Conservation (phyloP, 2,329 filamentous ascomycete species). For the Fusarium multiceps region DNA sequence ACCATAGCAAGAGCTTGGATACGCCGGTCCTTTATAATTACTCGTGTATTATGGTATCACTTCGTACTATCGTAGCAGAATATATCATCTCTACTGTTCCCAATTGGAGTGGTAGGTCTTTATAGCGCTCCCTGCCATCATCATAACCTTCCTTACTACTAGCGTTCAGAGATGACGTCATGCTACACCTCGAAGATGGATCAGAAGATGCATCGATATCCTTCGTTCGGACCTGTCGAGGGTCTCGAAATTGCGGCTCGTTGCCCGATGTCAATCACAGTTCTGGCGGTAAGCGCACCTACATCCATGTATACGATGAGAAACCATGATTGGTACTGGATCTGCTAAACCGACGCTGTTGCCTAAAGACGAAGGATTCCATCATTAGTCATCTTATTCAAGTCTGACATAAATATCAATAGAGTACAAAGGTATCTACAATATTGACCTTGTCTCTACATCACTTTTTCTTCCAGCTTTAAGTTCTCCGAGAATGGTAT, state of each 20-base stretch:
- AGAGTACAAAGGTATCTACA: background rate
- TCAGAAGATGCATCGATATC: too few species aligned
- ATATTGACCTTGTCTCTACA: background rate
- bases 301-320: fast-evolving
- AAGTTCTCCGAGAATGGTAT: background rate
- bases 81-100: too few species aligned
- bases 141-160: too few species aligned
- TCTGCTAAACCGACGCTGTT: background rate
- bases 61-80: background rate
- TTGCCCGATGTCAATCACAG: too few species aligned
- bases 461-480: background rate
- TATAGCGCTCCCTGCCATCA: too few species aligned
- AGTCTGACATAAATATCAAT: background rate
- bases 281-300: background rate
- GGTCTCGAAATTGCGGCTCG: too few species aligned
- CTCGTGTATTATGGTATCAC: background rate
- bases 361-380: background rate
- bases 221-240: too few species aligned
- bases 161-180: too few species aligned
- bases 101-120: too few species aligned
- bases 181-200: too few species aligned
- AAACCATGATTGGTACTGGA: background rate
- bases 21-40: background rate
- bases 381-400: background rate
- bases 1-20: too few species aligned